phyloP scores from a whole-genome alignment of 2,329 filamentous ascomycete genomes.

The Drechslerella stenobrocha region DNA sequence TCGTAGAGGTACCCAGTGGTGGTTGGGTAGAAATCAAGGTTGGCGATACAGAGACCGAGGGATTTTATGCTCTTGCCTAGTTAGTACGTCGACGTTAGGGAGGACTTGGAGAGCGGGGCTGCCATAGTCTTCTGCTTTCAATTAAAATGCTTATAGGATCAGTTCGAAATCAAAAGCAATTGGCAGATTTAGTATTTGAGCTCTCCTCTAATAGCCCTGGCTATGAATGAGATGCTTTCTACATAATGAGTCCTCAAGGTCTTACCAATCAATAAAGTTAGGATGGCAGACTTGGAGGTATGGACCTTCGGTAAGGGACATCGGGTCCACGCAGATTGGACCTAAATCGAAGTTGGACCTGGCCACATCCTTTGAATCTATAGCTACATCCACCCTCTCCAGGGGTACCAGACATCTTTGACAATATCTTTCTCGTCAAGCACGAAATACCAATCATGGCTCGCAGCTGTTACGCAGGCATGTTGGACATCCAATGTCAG shows the following conservation, averaged over 20 bases:
- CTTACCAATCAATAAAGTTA: no score
- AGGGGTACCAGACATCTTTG: conserved; percentile 75
- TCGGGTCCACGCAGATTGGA: not conserved
- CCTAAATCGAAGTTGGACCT: not conserved
- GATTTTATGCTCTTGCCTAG: conserved; percentile 28
- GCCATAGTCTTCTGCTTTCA: no score
- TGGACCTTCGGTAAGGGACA: no score
- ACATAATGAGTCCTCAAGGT: no score
- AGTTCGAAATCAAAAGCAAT: no score
- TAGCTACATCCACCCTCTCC: conserved; percentile 65
- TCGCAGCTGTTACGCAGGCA: conserved; percentile 73
- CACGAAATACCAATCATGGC: conserved; percentile 73
- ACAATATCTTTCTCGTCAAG: conserved; percentile 70
- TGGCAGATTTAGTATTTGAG: no score
- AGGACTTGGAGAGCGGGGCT: not conserved
- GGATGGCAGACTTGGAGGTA: no score
- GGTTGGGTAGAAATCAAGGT: conserved; percentile 69
- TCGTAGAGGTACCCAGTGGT: conserved; percentile 70
- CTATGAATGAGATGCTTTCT: no score
- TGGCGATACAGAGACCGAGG: conserved; percentile 6
- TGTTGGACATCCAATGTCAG: conserved; percentile 78
- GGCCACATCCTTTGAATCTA: not conserved
- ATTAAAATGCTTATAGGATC: no score
- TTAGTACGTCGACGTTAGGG: not conserved
- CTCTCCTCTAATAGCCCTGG: no score